These are phyloP conservation scores for Cucurbita ficifolia DNA, from an alignment of 306 rosid genomes.

Conservation along the genomic window DNA sequence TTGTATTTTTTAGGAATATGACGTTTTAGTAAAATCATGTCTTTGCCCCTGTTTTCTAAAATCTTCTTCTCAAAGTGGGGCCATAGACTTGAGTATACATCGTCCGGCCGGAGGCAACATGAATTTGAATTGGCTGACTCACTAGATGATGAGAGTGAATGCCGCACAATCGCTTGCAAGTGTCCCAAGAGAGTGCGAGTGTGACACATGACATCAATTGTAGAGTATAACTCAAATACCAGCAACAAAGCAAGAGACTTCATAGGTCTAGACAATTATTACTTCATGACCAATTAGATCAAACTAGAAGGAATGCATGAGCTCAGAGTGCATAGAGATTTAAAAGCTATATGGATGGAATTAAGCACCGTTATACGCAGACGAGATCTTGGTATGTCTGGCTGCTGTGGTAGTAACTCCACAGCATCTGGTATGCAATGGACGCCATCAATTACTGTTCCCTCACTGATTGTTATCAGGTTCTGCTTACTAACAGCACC, in stretches of 20 bases:
- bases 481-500: conserved; percentile 61
- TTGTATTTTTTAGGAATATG: no score
- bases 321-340: background rate
- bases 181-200: no score
- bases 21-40: no score
- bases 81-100: no score
- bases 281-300: background rate
- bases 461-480: conserved; percentile 57
- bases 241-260: background rate
- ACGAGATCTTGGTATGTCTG: conserved; percentile 55
- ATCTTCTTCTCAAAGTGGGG: no score
- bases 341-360: background rate
- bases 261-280: background rate
- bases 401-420: conserved; percentile 59
- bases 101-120: no score
- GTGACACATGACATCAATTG: background rate
- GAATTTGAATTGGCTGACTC: no score
- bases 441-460: conserved; percentile 59
- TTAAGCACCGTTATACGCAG: conserved; percentile 63
- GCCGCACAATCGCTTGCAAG: no score
- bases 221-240: background rate
- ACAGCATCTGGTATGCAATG: conserved; percentile 72
- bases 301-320: background rate
- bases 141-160: no score
- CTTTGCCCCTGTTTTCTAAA: no score